Evolutionary conservation across 2,329 filamentous ascomycete species (phyloP).

Genomic region (Sporothrix curviconia): DNA sequence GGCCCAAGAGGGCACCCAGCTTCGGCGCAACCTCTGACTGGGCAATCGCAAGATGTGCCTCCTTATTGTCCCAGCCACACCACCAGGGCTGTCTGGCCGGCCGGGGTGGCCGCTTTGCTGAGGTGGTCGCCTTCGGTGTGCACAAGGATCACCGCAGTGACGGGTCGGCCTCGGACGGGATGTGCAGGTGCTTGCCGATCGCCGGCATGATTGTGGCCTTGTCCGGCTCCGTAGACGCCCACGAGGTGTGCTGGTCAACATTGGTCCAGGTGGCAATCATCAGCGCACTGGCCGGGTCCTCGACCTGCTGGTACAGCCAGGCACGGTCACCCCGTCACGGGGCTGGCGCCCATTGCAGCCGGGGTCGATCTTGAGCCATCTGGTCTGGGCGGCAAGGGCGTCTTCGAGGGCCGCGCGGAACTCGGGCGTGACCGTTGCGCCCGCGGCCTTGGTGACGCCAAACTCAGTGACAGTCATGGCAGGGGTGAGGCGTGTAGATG

Average conservation of each 20-base stretch:
- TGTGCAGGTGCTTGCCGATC: not conserved
- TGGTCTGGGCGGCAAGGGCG: slow-evolving; percentile 32
- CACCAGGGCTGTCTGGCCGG: no score
- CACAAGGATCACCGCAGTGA: slow-evolving; percentile 31
- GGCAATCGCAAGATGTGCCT: slow-evolving; percentile 29
- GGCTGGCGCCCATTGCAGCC: slow-evolving; percentile 7
- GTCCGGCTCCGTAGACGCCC: slow-evolving; percentile 23
- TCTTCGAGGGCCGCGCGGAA: slow-evolving; percentile 29
- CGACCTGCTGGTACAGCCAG: slow-evolving; percentile 30
- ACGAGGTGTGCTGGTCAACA: slow-evolving; percentile 34
- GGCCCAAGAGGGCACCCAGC: slow-evolving; percentile 19
- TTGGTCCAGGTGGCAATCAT: slow-evolving; percentile 41
- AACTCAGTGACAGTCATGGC: slow-evolving; percentile 37
- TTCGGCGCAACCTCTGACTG: slow-evolving; percentile 21
- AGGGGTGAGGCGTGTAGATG: no score
- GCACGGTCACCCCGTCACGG: slow-evolving; percentile 30
- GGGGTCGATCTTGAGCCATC: slow-evolving; percentile 27
- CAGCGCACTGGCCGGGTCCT: slow-evolving; percentile 33
- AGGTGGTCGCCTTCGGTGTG: slow-evolving; percentile 34
- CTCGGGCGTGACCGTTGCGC: slow-evolving; percentile 26
- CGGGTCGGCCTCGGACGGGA: not conserved
- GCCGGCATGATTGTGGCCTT: not conserved
- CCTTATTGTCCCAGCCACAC: slow-evolving; percentile 32
- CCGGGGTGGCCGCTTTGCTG: slow-evolving; percentile 22
- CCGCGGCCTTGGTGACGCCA: slow-evolving; percentile 29